Evolutionary conservation across 345 rosid species (phyloP).

Genomic region (Eucalyptus erythrocorys): DNA sequence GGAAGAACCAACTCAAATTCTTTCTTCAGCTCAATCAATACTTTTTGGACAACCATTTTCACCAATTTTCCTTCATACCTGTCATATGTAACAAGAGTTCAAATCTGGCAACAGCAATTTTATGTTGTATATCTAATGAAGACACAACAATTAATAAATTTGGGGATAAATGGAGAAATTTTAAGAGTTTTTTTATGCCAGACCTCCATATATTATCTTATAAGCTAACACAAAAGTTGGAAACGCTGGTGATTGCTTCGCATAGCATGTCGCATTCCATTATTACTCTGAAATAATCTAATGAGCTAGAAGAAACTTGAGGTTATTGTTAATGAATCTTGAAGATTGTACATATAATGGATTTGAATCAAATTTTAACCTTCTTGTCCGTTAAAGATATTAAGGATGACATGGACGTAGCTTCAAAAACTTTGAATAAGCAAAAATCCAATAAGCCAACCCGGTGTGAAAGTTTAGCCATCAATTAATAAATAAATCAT

Average conservation of each 20-base stretch:
- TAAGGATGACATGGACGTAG: not conserved
- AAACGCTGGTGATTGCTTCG: not conserved
- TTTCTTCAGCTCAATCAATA: not conserved
- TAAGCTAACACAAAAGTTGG: not conserved
- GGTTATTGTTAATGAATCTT: not conserved
- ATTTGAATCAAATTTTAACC: not conserved
- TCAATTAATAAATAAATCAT: not conserved
- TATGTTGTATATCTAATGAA: not conserved
- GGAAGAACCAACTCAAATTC: not conserved
- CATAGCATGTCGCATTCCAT: not conserved
- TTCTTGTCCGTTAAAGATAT: not conserved
- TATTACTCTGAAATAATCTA: not conserved
- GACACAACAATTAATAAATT: not conserved
- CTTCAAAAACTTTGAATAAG: not conserved
- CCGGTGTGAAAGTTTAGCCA: not conserved
- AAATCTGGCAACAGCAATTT: not conserved
- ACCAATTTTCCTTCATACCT: not conserved
- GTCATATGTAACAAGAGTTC: not conserved
- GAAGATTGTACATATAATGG: not conserved
- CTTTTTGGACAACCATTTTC: not conserved
- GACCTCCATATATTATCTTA: not conserved
- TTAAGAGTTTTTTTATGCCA: not conserved
- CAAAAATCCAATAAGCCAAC: not conserved
- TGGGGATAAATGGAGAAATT: not conserved
- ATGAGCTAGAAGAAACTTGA: not conserved